Conservation (phyloP, 805 yeast species). For the Wickerhamomyces ciferrii region DNA sequence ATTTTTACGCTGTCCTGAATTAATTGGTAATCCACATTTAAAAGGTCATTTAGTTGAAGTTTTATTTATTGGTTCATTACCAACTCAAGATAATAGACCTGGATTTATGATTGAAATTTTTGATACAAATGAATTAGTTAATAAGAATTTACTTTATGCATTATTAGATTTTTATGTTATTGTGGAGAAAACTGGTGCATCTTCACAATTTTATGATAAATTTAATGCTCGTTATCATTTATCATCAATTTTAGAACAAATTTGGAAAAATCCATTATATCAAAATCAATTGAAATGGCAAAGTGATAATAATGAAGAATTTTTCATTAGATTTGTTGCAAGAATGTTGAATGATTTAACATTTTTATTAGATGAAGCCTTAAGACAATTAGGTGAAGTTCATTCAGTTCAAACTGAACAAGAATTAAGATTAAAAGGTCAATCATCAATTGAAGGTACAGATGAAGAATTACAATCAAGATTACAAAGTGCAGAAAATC, state of each 20-base stretch:
- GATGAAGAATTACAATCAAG: constrained; percentile 57
- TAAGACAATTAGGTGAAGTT: constrained; percentile 71
- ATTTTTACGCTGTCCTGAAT: constrained; percentile 77
- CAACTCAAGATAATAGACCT: constrained; percentile 46
- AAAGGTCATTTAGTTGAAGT: constrained; percentile 81
- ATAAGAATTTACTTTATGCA: constrained; percentile 69
- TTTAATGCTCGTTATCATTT: constrained; percentile 87
- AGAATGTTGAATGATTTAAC: constrained; percentile 94
- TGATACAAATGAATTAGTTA: constrained; percentile 56
- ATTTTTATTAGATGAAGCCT: constrained; percentile 83
- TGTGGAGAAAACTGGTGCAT: constrained; percentile 94
- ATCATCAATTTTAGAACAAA: constrained; percentile 71
- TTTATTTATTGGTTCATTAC: constrained; percentile 68
- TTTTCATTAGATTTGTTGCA: constrained; percentile 89
- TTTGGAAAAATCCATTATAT: constrained; percentile 75
- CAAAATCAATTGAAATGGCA: constrained; percentile 64
- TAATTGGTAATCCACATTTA: constrained; percentile 89
- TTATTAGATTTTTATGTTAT: constrained; percentile 87
- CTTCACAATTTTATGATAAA: constrained; percentile 93
- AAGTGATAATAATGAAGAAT: constrained; percentile 65
- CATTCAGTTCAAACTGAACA: constrained; percentile 70
- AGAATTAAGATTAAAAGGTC: constrained; percentile 36
- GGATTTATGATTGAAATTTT: constrained; percentile 73
- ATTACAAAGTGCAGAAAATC: constrained; percentile 60
- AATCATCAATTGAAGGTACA: constrained; percentile 38